A percentile compares a stretch with the other conserved stretches of the same genome.
These are phyloP conservation scores for Microcyclosporella mali DNA, from an alignment of 2,329 filamentous ascomycete genomes.

Conservation along the genomic window DNA sequence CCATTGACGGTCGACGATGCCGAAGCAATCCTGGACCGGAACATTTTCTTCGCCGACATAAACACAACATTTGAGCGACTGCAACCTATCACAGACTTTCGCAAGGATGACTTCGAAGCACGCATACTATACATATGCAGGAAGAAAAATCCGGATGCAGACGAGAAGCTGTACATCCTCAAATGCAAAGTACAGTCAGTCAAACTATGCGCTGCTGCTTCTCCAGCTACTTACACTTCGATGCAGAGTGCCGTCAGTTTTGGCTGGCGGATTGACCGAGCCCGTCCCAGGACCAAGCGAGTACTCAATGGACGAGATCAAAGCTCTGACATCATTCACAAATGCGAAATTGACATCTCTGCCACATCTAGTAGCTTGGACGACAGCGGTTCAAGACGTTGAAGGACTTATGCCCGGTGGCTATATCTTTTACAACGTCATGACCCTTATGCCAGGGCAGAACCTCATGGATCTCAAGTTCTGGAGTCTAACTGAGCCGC, in stretches of 20 bases:
- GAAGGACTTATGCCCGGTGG: constrained; percentile 23
- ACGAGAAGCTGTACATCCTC: constrained; percentile 19
- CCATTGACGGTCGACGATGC: constrained; percentile 15
- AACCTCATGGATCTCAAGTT: constrained; percentile 26
- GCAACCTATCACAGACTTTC: constrained; percentile 27
- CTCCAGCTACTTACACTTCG: not conserved
- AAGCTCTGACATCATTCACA: constrained; percentile 22
- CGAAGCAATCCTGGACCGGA: constrained; percentile 14
- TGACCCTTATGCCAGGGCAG: constrained; percentile 25
- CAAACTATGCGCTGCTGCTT: not conserved
- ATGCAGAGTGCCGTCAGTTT: constrained; percentile 21
- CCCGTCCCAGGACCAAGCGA: constrained; percentile 23
- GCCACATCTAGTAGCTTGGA: constrained; percentile 24
- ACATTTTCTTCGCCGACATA: constrained; percentile 12
- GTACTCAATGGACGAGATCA: constrained; percentile 22
- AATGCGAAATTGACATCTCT: constrained; percentile 13
- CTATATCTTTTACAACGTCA: constrained; percentile 26
- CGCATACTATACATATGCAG: constrained; percentile 26
- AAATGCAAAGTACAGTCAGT: constrained; percentile 29
- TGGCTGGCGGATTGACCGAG: constrained; percentile 19
- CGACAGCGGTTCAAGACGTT: constrained; percentile 16
- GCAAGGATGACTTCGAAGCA: constrained; percentile 27
- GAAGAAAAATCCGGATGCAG: constrained; percentile 3
- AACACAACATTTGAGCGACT: constrained; percentile 16
- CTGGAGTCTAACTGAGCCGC: constrained; percentile 21